Evolutionary conservation across 371 early-diverging fungal genomes (phyloP).

Genomic region (Batkoa obscura): DNA sequence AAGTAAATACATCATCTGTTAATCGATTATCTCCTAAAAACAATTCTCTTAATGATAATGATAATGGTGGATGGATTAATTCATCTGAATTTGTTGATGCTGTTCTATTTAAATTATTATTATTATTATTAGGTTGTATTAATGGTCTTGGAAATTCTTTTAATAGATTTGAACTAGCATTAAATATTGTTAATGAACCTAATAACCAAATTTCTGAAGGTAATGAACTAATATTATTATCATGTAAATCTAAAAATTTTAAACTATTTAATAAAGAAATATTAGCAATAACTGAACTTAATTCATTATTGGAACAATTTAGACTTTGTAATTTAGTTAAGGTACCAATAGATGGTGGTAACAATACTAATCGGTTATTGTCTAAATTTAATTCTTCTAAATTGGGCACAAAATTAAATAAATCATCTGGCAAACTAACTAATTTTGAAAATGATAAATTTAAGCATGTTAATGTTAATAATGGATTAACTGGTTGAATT

Average conservation of each 20-base stretch:
- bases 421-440: constrained; percentile 32
- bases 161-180: constrained; percentile 59
- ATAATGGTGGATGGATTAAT: constrained; percentile 26
- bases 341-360: constrained; percentile 38
- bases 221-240: constrained; percentile 46
- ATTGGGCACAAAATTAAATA: constrained; percentile 29
- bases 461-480: constrained; percentile 21
- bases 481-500: constrained; percentile 5
- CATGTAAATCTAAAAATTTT: constrained; percentile 31
- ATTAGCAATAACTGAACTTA: constrained; percentile 37
- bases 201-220: constrained; percentile 75
- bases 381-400: constrained; percentile 41
- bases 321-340: constrained; percentile 30
- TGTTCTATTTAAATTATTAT: constrained; percentile 10
- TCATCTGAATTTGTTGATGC: constrained; percentile 9
- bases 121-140: constrained; percentile 20
- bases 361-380: constrained; percentile 41
- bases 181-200: constrained; percentile 38
- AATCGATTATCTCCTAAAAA: constrained; percentile 67
- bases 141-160: constrained; percentile 23
- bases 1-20: constrained; percentile 60
- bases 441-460: constrained; percentile 52
- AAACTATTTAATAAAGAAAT: constrained; percentile 31
- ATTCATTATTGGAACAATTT: constrained; percentile 42
- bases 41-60: constrained; percentile 32